Evolutionary conservation across 768 basidiomycete species (phyloP).

Genomic region (Dictyophora rubrovolvata): DNA sequence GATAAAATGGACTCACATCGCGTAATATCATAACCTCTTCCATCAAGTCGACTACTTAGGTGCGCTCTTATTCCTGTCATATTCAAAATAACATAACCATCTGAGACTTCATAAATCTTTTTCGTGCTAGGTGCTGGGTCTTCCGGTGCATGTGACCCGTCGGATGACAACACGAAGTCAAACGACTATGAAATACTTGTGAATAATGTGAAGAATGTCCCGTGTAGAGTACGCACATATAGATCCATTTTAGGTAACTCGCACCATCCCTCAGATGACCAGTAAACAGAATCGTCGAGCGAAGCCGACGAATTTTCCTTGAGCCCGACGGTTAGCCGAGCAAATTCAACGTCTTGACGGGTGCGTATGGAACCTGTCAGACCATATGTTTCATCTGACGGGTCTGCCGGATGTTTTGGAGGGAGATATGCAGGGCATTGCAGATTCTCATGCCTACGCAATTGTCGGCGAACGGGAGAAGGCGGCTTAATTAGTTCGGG

Average conservation of each 20-base stretch:
- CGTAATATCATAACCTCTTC: slow-evolving; percentile 77
- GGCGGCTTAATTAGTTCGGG: slow-evolving; percentile 41
- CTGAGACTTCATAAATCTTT: slow-evolving; percentile 51
- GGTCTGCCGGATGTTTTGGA: slow-evolving; percentile 14
- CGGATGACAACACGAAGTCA: slow-evolving; percentile 67
- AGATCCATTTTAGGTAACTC: slow-evolving; percentile 54
- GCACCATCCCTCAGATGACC: slow-evolving; percentile 70
- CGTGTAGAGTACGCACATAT: slow-evolving; percentile 41
- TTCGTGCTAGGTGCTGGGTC: slow-evolving; percentile 58
- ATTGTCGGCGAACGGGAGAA: slow-evolving; percentile 47
- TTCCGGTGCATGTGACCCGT: slow-evolving; percentile 45
- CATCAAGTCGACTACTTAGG: slow-evolving; percentile 71
- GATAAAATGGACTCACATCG: slow-evolving; percentile 44
- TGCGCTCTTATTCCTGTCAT: slow-evolving; percentile 69
- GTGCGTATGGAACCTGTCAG: slow-evolving; percentile 60
- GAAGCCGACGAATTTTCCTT: slow-evolving; percentile 37
- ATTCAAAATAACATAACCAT: slow-evolving; percentile 71
- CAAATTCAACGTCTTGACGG: slow-evolving; percentile 73
- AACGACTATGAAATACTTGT: slow-evolving; percentile 42
- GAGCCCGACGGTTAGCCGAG: slow-evolving; percentile 57
- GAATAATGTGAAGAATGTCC: slow-evolving; percentile 3
- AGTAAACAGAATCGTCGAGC: slow-evolving; percentile 24
- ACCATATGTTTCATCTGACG: slow-evolving; percentile 29
- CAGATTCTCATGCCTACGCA: slow-evolving; percentile 53
- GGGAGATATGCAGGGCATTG: slow-evolving; percentile 68